Evolutionary conservation across 495 filamentous ascomycete species (phyloP), one percentile per base, ranked within the genome.

Genomic region (Aspergillus campestris): DNA sequence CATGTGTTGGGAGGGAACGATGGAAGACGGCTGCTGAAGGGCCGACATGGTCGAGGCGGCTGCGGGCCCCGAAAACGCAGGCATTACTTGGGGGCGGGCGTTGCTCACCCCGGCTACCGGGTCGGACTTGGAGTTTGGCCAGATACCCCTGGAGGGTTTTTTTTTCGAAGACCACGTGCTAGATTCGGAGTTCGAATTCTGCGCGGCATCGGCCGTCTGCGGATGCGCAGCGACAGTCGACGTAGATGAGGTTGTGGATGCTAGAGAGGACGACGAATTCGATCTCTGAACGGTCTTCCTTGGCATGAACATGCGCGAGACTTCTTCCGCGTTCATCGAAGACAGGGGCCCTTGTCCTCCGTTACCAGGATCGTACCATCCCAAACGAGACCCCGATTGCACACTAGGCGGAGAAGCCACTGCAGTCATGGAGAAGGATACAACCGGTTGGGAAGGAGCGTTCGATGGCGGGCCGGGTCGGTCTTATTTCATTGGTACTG

Each of bases 371-470:
- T 64, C 60, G 53, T 72, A 71, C 77, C 75, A 78, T 75, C 70
- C 73, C 68, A 79, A 67, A 62, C 75, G 68, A 62, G 80, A 74
- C 61, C 73, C 75, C 59, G 79, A 75, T 72, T 89, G 82, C 65
- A 96, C 89, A 67, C 82, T 90, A 66, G 87, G 87, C 50, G 86
- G 89, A 71, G 81, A 87, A 59, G 89, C 92, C 69, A 98, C 91
- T 67, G 92, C 92, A 78, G 92, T 98, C 92, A 98, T 98, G 64
- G 68, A 69, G 64, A 70, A 72, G 55, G 61, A 64, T 60, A 56
- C 53, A 48, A 39, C 48, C 39, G 45, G 52, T 35, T 51, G 45
- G 42, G 34, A 45, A 32, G 30, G 31, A 50, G 40, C 40, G 47
- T 36, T 32, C 38, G 43, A 36, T 44, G 42, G 47, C 18, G 12